phyloP scores from a whole-genome alignment of 495 filamentous ascomycete species.

The Paragyromitra xinjiangensis region DNA sequence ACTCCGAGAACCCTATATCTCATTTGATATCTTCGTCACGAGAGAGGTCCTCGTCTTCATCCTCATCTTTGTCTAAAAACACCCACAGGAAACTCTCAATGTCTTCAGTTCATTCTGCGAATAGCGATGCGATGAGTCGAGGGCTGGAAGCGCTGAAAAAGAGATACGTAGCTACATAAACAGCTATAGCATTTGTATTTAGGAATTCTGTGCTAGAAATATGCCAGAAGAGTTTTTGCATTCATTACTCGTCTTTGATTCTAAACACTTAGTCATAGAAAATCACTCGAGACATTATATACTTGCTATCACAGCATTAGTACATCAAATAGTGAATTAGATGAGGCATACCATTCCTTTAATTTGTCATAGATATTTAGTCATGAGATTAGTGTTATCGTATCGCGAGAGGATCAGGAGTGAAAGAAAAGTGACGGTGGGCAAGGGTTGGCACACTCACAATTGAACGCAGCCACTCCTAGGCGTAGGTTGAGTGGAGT shows the following conservation, averaged over 20 bases:
- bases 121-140: constrained; percentile 20
- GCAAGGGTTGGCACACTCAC: no score
- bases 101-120: constrained; percentile 9
- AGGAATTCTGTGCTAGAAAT: neutral
- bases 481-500: no score
- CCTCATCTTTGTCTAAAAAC: neutral
- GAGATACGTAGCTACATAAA: constrained; percentile 7
- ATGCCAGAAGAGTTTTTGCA: neutral
- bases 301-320: neutral
- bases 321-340: neutral
- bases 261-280: neutral
- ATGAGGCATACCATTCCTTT: neutral
- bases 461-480: no score
- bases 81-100: constrained; percentile 10
- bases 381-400: neutral
- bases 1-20: neutral
- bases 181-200: neutral
- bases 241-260: neutral
- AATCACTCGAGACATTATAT: neutral
- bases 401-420: neutral
- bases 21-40: constrained; percentile 3
- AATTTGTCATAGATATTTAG: neutral
- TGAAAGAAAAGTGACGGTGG: no score
- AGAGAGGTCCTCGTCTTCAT: neutral
- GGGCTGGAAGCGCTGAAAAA: constrained; percentile 21